phyloP scores from a whole-genome alignment of 352 stramenopile genomes.

The Blastocystis sp. region DNA sequence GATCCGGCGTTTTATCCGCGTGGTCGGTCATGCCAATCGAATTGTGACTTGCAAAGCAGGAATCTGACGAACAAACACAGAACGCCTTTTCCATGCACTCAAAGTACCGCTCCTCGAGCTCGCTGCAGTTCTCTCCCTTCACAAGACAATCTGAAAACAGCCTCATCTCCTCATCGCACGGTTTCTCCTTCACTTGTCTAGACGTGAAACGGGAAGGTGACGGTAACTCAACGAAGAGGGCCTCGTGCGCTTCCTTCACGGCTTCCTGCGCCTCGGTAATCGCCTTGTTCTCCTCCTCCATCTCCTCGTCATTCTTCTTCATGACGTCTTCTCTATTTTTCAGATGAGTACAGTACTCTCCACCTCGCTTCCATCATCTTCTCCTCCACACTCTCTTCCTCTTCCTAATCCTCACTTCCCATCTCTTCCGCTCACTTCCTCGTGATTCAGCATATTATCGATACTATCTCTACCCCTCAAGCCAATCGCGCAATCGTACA shows the following conservation, averaged over 20 bases:
- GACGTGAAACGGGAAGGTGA: not conserved
- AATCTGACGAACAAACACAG: not conserved
- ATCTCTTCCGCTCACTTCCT: not conserved
- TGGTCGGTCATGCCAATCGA: not conserved
- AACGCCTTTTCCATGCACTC: slow-evolving; percentile 26
- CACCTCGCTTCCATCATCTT: not conserved
- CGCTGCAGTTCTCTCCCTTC: slow-evolving; percentile 12
- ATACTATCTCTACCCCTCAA: slow-evolving; percentile 24
- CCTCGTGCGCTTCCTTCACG: not conserved
- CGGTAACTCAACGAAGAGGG: not conserved
- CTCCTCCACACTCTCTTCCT: slow-evolving; percentile 16
- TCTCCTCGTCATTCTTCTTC: slow-evolving; percentile 28
- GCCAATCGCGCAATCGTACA: not conserved
- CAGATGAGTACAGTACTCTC: not conserved
- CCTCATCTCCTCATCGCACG: slow-evolving; percentile 46
- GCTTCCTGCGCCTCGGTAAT: not conserved
- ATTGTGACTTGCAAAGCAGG: not conserved
- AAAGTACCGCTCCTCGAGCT: slow-evolving; percentile 52
- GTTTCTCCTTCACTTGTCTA: slow-evolving; percentile 35
- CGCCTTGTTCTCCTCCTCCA: not conserved
- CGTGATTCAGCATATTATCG: slow-evolving; percentile 6
- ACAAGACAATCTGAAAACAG: slow-evolving; percentile 56
- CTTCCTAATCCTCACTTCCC: not conserved
- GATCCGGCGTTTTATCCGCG: not conserved
- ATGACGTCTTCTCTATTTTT: slow-evolving; percentile 17